These are phyloP conservation scores for Wickerhamomyces queroliae DNA, from an alignment of 805 yeast species.

Conservation along the genomic window DNA sequence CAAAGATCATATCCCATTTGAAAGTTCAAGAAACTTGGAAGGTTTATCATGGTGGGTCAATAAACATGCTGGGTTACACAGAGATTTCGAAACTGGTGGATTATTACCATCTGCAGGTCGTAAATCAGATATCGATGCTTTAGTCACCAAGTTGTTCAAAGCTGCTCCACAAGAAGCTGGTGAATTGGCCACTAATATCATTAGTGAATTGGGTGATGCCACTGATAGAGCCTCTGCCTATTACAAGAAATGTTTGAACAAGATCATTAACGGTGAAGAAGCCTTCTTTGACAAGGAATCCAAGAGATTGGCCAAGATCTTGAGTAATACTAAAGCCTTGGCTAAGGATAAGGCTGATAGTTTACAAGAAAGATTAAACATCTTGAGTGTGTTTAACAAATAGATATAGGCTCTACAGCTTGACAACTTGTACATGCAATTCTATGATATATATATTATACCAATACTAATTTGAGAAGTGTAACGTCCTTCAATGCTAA, in stretches of 20 bases:
- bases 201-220: conserved; percentile 21
- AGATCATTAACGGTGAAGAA: conserved; percentile 37
- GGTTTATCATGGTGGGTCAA: conserved; percentile 53
- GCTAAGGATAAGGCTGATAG: conserved; percentile 39
- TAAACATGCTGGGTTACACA: conserved; percentile 25
- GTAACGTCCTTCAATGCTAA: too few relatives aligned
- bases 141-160: conserved; percentile 22
- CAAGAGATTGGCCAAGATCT: conserved; percentile 35
- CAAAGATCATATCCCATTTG: conserved; percentile 18
- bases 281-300: conserved; percentile 37
- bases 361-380: conserved; percentile 43
- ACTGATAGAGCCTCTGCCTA: conserved; percentile 27
- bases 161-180: conserved; percentile 16
- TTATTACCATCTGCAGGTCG: conserved; percentile 29
- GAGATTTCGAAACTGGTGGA: conserved; percentile 30
- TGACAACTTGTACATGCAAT: not conserved
- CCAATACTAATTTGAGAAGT: too few relatives aligned
- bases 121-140: conserved; percentile 23
- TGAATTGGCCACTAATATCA: conserved; percentile 26
- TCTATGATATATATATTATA: too few relatives aligned
- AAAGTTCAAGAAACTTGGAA: conserved; percentile 39
- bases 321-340: conserved; percentile 29
- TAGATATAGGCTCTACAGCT: not conserved
- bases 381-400: conserved; percentile 26
- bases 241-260: conserved; percentile 42